Evolutionary conservation across 768 basidiomycete genomes (phyloP).

Genomic region (Russula vinacea): DNA sequence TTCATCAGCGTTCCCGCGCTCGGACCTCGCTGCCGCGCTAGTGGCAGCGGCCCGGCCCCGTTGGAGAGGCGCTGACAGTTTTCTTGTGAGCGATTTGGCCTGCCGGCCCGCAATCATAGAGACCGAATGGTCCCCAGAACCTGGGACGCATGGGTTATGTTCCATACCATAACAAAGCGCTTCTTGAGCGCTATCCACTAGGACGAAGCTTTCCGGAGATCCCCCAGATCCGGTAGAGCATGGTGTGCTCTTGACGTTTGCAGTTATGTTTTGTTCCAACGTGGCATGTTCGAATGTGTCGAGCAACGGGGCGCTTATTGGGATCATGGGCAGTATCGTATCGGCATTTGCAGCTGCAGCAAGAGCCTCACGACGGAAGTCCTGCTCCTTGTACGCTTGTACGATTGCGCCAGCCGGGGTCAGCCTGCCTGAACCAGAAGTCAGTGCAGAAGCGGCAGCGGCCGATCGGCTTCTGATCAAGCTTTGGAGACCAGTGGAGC

Average conservation of each 20-base stretch:
- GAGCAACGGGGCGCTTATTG: background rate
- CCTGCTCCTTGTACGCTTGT: slow-evolving; percentile 29
- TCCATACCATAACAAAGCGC: background rate
- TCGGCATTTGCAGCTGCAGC: slow-evolving; percentile 21
- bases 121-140: background rate
- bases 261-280: background rate
- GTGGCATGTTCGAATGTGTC: background rate
- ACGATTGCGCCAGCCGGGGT: slow-evolving; percentile 29
- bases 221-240: slow-evolving; percentile 7
- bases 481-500: slow-evolving; percentile 14
- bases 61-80: slow-evolving; percentile 24
- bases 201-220: slow-evolving; percentile 16
- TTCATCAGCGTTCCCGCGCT: background rate
- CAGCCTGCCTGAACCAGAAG: slow-evolving; percentile 22
- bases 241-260: background rate
- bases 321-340: slow-evolving; percentile 1
- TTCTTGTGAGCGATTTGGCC: slow-evolving; percentile 25
- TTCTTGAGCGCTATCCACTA: slow-evolving; percentile 19
- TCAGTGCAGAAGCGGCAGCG: background rate
- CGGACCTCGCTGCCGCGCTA: background rate
- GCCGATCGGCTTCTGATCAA: slow-evolving; percentile 16
- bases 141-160: background rate
- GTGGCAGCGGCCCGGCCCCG: slow-evolving; percentile 3
- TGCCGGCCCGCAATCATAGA: background rate
- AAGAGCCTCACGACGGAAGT: slow-evolving; percentile 26